phyloP scores from a whole-genome alignment of 768 basidiomycete species.

The Amanita jacksonii region DNA sequence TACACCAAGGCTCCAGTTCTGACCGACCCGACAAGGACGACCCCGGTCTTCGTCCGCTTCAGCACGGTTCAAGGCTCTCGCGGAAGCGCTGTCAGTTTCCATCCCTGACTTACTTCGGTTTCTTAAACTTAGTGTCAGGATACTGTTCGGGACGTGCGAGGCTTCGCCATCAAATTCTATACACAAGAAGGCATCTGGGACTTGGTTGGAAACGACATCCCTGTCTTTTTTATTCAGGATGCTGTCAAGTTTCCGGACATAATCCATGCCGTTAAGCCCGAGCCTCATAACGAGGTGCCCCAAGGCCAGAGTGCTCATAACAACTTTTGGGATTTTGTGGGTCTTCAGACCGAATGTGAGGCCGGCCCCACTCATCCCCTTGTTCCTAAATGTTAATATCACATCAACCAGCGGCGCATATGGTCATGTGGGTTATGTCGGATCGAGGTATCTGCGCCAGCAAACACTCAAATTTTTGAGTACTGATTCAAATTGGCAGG shows the following conservation, averaged over 20 bases:
- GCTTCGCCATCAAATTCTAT: slow-evolving; percentile 80
- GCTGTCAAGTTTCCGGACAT: slow-evolving; percentile 83
- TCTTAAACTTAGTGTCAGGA: slow-evolving; percentile 27
- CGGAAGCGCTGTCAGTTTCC: slow-evolving; percentile 63
- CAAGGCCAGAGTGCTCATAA: slow-evolving; percentile 66
- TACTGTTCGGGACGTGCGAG: slow-evolving; percentile 77
- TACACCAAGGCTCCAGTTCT: slow-evolving; percentile 64
- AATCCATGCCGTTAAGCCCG: slow-evolving; percentile 78
- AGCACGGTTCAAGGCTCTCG: slow-evolving; percentile 75
- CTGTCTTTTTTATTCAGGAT: slow-evolving; percentile 77
- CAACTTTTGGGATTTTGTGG: slow-evolving; percentile 83
- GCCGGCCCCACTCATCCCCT: background rate
- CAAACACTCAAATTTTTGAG: background rate
- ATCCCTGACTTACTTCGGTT: background rate
- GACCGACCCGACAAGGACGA: slow-evolving; percentile 62
- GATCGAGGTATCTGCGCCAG: slow-evolving; percentile 40
- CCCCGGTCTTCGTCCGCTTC: slow-evolving; percentile 77
- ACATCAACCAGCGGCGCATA: slow-evolving; percentile 39
- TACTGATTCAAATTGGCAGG: slow-evolving; percentile 18
- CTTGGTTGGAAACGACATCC: slow-evolving; percentile 76
- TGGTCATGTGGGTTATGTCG: slow-evolving; percentile 80
- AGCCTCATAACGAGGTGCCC: slow-evolving; percentile 76
- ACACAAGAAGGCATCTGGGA: slow-evolving; percentile 85
- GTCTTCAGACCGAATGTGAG: slow-evolving; percentile 47
- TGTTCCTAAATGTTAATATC: background rate